These are phyloP conservation scores for Schizopora paradoxa DNA, from an alignment of 1,284 basidiomycete species.

Conservation along the genomic window DNA sequence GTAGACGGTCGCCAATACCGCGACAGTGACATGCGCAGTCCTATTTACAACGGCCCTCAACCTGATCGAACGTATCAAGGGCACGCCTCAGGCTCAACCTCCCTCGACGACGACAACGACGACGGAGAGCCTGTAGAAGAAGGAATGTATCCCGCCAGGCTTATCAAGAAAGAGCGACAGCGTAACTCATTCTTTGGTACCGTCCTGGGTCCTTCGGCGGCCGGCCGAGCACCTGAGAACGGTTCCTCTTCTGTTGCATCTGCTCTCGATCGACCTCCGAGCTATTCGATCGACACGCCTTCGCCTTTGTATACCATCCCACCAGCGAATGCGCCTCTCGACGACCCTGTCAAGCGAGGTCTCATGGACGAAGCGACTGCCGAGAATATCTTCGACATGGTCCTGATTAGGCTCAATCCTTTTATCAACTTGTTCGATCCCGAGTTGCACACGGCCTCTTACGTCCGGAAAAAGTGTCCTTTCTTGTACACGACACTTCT, in stretches of 20 bases:
- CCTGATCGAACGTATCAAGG: constrained; percentile 10
- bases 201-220: constrained; percentile 52
- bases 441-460: constrained; percentile 63
- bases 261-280: constrained; percentile 20
- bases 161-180: constrained; percentile 64
- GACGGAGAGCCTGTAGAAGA: constrained; percentile 51
- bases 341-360: constrained; percentile 65
- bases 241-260: constrained; percentile 20
- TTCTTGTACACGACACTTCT: constrained; percentile 79
- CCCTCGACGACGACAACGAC: constrained; percentile 56
- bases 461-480: constrained; percentile 69
- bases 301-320: constrained; percentile 18
- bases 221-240: constrained; percentile 20
- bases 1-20: constrained; percentile 9
- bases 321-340: constrained; percentile 30
- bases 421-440: constrained; percentile 84
- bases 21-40: constrained; percentile 28
- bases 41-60: constrained; percentile 30
- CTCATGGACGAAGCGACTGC: constrained; percentile 64
- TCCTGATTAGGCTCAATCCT: constrained; percentile 76
- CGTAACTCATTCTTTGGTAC: constrained; percentile 74
- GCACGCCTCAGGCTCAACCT: constrained; percentile 32
- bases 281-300: constrained; percentile 30
- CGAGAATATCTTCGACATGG: constrained; percentile 62
- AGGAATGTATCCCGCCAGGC: constrained; percentile 62